These are phyloP conservation scores for Fraxinus xanthoxyloides DNA, from an alignment of 305 asterid species.

Conservation along the genomic window DNA sequence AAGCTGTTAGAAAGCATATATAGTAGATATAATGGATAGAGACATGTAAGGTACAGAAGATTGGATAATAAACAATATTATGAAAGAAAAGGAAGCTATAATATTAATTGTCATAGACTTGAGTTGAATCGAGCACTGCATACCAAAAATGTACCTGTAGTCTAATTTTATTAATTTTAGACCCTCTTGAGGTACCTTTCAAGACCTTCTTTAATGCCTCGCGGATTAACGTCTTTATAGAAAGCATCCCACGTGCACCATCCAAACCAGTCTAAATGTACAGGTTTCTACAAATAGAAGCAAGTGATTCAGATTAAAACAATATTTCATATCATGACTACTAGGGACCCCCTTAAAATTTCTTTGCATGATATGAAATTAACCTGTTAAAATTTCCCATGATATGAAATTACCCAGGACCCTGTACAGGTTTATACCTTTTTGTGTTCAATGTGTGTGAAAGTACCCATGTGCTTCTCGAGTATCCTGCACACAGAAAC, in stretches of 20 bases:
- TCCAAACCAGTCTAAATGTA: conserved; percentile 53
- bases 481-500: conserved; percentile 32
- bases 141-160: background rate
- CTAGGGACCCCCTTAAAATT: background rate
- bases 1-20: conserved; percentile 25
- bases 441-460: conserved; percentile 36
- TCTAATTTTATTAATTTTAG: background rate
- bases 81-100: background rate
- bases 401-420: too few species aligned
- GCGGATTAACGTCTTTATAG: conserved; percentile 42
- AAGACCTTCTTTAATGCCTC: conserved; percentile 44
- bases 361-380: too few species aligned
- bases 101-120: background rate
- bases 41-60: background rate
- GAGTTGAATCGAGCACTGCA: background rate
- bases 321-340: background rate
- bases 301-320: background rate
- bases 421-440: conserved; percentile 25
- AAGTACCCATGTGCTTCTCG: conserved; percentile 47
- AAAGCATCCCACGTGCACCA: conserved; percentile 65
- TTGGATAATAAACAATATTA: background rate
- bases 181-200: conserved; percentile 29
- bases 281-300: conserved; percentile 31
- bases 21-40: background rate
- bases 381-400: too few species aligned